phyloP scores from a whole-genome alignment of 768 basidiomycete genomes.

The Chiua virens region DNA sequence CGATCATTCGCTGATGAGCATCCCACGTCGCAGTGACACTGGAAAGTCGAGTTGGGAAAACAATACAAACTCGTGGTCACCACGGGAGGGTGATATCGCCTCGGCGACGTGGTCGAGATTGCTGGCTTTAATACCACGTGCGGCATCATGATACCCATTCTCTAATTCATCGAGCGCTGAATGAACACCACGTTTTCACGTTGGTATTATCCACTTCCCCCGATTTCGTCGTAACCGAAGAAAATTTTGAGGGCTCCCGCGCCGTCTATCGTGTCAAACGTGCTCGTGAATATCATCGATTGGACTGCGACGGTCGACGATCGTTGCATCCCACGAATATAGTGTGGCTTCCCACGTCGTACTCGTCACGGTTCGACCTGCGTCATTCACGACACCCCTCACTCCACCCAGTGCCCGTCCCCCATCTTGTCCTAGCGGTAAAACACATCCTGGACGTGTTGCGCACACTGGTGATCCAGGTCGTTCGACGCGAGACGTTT shows the following conservation, averaged over 20 bases:
- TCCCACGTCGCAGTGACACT: constrained; percentile 7
- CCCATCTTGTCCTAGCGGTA: not conserved
- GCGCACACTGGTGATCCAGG: constrained; percentile 17
- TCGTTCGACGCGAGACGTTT: constrained; percentile 22
- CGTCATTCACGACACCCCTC: not conserved
- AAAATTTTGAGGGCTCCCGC: constrained; percentile 9
- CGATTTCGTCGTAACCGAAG: constrained; percentile 11
- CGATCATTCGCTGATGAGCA: not conserved
- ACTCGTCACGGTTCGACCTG: no score
- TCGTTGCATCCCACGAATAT: not conserved
- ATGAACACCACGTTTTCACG: not conserved
- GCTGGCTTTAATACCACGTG: constrained; percentile 17
- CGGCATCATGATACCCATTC: constrained; percentile 19
- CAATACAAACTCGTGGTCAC: constrained; percentile 23
- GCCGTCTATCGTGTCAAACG: not conserved
- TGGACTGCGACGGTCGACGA: constrained; percentile 16
- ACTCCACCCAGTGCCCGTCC: not conserved
- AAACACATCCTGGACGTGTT: constrained; percentile 8
- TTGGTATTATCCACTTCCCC: not conserved
- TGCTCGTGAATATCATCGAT: constrained; percentile 1
- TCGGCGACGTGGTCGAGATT: constrained; percentile 21
- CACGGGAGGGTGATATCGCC: constrained; percentile 17
- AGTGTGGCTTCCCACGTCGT: not conserved
- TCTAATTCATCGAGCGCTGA: constrained; percentile 14
- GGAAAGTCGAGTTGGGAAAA: constrained; percentile 12